Conservation (phyloP, 805 yeast genomes). For the Sugiyamaella mastotermitis region DNA sequence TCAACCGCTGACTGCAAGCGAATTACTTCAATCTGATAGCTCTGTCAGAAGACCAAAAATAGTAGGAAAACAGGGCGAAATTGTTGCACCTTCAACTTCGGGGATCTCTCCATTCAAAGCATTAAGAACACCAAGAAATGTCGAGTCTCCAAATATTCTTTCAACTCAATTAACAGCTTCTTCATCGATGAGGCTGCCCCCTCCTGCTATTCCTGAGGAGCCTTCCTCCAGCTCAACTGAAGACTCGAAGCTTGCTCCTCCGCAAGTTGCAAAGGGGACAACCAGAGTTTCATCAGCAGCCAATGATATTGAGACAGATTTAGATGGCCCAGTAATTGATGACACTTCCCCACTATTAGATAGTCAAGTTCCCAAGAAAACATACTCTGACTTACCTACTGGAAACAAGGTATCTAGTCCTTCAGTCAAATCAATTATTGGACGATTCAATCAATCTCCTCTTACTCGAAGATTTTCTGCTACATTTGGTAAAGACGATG, state of each 20-base stretch:
- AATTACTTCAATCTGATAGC: not conserved
- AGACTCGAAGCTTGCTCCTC: slow-evolving; percentile 10
- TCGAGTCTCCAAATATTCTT: not conserved
- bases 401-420: not conserved
- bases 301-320: not conserved
- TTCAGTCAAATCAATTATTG: slow-evolving; percentile 2
- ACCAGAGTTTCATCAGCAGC: not conserved
- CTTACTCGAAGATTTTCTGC: slow-evolving; percentile 10
- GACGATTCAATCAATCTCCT: slow-evolving; percentile 2
- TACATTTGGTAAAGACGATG: slow-evolving; percentile 5
- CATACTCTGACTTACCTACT: not conserved
- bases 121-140: not conserved
- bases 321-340: slow-evolving; percentile 7
- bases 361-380: slow-evolving; percentile 1
- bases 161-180: not conserved
- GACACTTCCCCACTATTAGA: slow-evolving; percentile 24
- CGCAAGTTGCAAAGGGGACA: slow-evolving; percentile 4
- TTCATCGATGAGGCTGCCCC: not conserved
- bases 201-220: not conserved
- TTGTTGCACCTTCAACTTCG: not conserved
- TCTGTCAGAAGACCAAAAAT: not conserved
- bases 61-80: not conserved
- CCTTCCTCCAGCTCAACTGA: slow-evolving; percentile 8
- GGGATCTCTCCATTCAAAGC: not conserved
- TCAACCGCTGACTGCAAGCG: not conserved